Base-by-base conservation (phyloP, 2,329 filamentous ascomycete genomes). In the Diaporthe longicolla region DNA sequence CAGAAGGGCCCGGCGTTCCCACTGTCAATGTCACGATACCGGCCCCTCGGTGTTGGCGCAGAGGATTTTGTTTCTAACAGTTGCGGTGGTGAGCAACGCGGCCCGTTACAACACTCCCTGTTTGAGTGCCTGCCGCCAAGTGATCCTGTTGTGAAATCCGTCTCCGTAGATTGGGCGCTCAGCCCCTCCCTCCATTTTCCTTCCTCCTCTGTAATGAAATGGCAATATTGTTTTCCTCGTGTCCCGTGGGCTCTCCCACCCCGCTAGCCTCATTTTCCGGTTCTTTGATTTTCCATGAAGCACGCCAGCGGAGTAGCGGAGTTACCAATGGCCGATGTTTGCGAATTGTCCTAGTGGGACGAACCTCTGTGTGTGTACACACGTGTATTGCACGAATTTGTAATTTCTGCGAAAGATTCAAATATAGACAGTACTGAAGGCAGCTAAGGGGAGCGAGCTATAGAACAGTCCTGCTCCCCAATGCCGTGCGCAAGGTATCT, bases 381-480 rank as follows among this genome's bases (percentile, higher is more conserved):
- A 32, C 29, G 45, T 54, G 29, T 40, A 40, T 54, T 68, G 63
- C 32, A 54, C 21, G 24, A 54, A 68, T 68, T 68, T 68, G 48
- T 68, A 68, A 68, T 68, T 68, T 54, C 48, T n/a, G 63, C 63
- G 54, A 40, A 17, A 68, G 48, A 54, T 54, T 68, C 63, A 68
- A 68, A 68, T 68, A 68, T 68, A 54, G 63, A 68, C 63, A 68
- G 37, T 68, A 68, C 48, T 54, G 63, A 68, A 54, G 48, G 48
- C n/a, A 26, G 63, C 63, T 54, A 26, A n/a, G 45, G 29, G 32
- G 24, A 15, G 45, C 21, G 32, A 68, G 63, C 48, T 40, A 40
- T 48, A 29, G 63, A 48, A 40, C 26, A 50, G 15, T 54, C 63
- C 63, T n/a, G 48, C 32, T 40, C 63, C 48, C 48, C 21, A 45